Conservation (phyloP, 306 rosid species). For the Prunus armeniaca region DNA sequence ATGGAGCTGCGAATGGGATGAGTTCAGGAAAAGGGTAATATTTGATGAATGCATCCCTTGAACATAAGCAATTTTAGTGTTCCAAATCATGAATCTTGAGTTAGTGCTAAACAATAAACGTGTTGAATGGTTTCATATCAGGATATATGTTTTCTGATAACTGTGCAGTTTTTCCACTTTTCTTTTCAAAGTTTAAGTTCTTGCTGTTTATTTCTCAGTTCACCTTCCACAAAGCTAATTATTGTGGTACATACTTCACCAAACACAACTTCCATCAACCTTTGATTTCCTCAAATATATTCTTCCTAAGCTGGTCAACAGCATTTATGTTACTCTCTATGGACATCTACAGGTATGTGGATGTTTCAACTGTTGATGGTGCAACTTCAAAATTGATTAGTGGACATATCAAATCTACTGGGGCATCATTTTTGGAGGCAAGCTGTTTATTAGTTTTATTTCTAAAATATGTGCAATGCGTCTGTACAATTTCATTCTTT, state of each 20-base stretch:
- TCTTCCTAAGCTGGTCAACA: constrained; percentile 18
- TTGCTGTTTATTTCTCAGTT: background rate
- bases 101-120: background rate
- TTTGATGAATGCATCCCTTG: constrained; percentile 3
- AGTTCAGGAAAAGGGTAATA: constrained; percentile 86
- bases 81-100: background rate
- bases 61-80: background rate
- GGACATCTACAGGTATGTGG: constrained; percentile 68
- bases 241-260: background rate
- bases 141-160: background rate
- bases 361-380: constrained; percentile 90
- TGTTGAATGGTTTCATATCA: background rate
- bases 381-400: constrained; percentile 68
- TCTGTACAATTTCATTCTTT: background rate
- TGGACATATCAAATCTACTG: constrained; percentile 62
- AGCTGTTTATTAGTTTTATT: constrained; percentile 6
- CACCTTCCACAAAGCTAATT: background rate
- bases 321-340: constrained; percentile 8
- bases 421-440: constrained; percentile 91
- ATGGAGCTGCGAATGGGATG: constrained; percentile 80
- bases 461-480: constrained; percentile 10
- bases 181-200: background rate
- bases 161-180: background rate
- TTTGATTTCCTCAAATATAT: constrained; percentile 10
- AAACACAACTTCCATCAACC: background rate